Conservation (phyloP, 371 early-diverging fungal genomes). For the Lichtheimia ornata region DNA sequence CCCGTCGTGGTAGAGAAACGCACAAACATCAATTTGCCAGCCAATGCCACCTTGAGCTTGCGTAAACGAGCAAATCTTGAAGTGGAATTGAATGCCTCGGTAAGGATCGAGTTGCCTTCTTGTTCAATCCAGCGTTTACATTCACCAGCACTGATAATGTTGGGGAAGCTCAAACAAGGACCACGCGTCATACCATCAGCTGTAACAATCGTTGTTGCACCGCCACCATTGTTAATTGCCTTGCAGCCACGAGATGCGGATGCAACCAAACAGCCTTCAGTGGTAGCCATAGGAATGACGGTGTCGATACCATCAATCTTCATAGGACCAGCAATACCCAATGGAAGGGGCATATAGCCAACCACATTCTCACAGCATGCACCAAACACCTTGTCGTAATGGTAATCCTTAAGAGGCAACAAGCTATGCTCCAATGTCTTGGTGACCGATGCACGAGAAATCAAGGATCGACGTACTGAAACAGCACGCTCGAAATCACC, state of each 20-base stretch:
- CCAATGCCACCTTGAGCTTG: constrained; percentile 81
- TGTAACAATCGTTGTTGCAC: constrained; percentile 82
- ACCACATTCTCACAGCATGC: constrained; percentile 97
- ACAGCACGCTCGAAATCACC: constrained; percentile 83
- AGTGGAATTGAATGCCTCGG: constrained; percentile 85
- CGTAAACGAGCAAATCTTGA: constrained; percentile 86
- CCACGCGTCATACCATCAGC: constrained; percentile 95
- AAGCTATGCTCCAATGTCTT: constrained; percentile 62
- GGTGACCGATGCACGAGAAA: constrained; percentile 67
- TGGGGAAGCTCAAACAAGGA: constrained; percentile 86
- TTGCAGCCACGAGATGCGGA: constrained; percentile 95
- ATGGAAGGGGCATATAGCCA: constrained; percentile 92
- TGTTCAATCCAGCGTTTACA: constrained; percentile 80
- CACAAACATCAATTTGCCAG: constrained; percentile 80
- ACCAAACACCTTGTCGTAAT: constrained; percentile 87
- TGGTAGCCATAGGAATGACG: constrained; percentile 95
- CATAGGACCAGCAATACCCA: constrained; percentile 90
- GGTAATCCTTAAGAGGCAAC: constrained; percentile 83
- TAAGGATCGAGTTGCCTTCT: constrained; percentile 67
- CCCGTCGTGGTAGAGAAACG: constrained; percentile 92
- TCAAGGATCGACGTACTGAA: constrained; percentile 74
- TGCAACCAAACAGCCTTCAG: constrained; percentile 93
- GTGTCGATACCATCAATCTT: constrained; percentile 76
- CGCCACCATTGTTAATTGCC: constrained; percentile 88
- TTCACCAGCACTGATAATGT: constrained; percentile 64